phyloP scores from a whole-genome alignment of 1,284 basidiomycete species.

The Boletellus deceptivus region DNA sequence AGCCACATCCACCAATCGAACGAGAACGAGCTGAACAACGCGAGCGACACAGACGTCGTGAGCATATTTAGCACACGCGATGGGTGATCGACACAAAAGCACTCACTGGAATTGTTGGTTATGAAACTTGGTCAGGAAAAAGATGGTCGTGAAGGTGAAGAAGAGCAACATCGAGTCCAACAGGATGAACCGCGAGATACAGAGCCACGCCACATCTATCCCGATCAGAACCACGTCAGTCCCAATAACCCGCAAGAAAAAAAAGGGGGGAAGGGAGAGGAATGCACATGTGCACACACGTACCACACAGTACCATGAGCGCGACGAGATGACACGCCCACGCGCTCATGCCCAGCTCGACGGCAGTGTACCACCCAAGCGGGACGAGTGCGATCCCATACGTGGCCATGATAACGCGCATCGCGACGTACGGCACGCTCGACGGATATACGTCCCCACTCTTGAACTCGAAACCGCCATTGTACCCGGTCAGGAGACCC shows the following conservation, averaged over 20 bases:
- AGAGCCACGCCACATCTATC: conserved; percentile 93
- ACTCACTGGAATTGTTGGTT: conserved; percentile 87
- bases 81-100: conserved; percentile 26
- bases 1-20: conserved; percentile 98
- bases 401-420: conserved; percentile 92
- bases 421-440: conserved; percentile 87
- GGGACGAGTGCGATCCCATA: conserved; percentile 97
- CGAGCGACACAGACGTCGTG: too few relatives aligned
- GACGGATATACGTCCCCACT: conserved; percentile 86
- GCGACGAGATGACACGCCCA: conserved; percentile 91
- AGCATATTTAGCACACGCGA: too few relatives aligned
- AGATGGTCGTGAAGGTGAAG: conserved; percentile 97
- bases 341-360: conserved; percentile 91
- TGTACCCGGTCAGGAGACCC: conserved; percentile 88
- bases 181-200: conserved; percentile 95
- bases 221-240: too few relatives aligned
- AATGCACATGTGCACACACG: conserved; percentile 28
- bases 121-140: conserved; percentile 94
- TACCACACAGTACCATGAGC: conserved; percentile 90
- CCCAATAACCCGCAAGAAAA: too few relatives aligned
- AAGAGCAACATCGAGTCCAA: conserved; percentile 97
- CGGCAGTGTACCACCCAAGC: conserved; percentile 93
- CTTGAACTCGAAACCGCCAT: conserved; percentile 93
- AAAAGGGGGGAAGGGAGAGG: too few relatives aligned
- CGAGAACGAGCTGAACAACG: conserved; percentile 70